phyloP scores from a whole-genome alignment of 257 asterid species.

The Solanum boliviense region DNA sequence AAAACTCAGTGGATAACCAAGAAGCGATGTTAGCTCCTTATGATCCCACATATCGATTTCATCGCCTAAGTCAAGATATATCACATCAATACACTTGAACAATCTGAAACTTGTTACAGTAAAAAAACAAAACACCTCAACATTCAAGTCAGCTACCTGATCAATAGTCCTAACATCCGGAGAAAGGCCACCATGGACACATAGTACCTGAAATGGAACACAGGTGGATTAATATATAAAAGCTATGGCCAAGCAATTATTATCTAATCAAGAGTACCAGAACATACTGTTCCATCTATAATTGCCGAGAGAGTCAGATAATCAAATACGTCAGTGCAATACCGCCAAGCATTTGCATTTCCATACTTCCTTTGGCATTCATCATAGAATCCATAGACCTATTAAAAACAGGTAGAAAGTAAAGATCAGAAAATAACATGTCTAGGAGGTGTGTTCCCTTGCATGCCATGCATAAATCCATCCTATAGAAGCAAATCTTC shows the following conservation, averaged over 20 bases:
- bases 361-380: constrained; percentile 98
- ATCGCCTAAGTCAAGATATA: background rate
- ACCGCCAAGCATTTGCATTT: constrained; percentile 98
- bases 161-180: constrained; percentile 94
- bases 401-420: constrained; percentile 3
- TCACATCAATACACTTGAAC: background rate
- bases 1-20: background rate
- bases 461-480: background rate
- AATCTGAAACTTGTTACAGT: background rate
- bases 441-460: background rate
- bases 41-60: background rate
- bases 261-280: background rate
- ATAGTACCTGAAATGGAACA: constrained; percentile 56
- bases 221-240: background rate
- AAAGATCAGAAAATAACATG: background rate
- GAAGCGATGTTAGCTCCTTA: background rate
- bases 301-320: constrained; percentile 90
- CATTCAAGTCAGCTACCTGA: constrained; percentile 42
- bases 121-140: background rate
- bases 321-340: constrained; percentile 98
- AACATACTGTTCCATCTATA: constrained; percentile 86
- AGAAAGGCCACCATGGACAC: constrained; percentile 98
- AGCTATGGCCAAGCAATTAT: background rate
- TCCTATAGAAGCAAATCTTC: background rate
- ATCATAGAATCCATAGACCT: constrained; percentile 99